These are phyloP conservation scores for Saccharum hybrid DNA, from an alignment of 202 grass and related monocot species.

Conservation along the genomic window DNA sequence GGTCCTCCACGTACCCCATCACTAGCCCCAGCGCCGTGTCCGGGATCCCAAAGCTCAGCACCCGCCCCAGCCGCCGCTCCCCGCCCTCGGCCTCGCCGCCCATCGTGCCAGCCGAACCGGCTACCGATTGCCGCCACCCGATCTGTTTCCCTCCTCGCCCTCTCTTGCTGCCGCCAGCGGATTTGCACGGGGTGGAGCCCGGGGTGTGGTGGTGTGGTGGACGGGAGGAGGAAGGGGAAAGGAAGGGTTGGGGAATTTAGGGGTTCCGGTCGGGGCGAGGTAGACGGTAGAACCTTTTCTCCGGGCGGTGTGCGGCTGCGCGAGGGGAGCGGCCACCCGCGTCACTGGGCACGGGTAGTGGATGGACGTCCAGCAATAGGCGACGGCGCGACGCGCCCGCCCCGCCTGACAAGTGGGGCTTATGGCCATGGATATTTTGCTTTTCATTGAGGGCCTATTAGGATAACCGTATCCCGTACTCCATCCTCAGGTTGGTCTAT, in stretches of 20 bases:
- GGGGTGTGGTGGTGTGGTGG: slow-evolving; percentile 11
- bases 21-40: slow-evolving; percentile 68
- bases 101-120: slow-evolving; percentile 29
- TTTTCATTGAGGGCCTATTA: not conserved
- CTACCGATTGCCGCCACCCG: slow-evolving; percentile 8
- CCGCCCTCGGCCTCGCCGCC: slow-evolving; percentile 19
- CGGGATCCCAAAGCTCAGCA: slow-evolving; percentile 65
- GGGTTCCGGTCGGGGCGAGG: slow-evolving; percentile 31
- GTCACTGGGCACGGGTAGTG: not conserved
- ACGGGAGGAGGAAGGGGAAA: not conserved
- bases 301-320: slow-evolving; percentile 36
- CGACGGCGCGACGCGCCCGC: not conserved
- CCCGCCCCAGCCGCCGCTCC: slow-evolving; percentile 42
- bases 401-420: not conserved
- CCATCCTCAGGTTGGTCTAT: not conserved
- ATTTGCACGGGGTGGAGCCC: slow-evolving; percentile 16
- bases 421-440: not conserved
- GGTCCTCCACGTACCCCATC: slow-evolving; percentile 69
- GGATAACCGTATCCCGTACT: not conserved
- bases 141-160: slow-evolving; percentile 10
- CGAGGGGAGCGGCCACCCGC: slow-evolving; percentile 27
- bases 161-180: not conserved
- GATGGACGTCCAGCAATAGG: slow-evolving; percentile 7
- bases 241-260: slow-evolving; percentile 36
- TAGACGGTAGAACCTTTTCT: slow-evolving; percentile 20